Evolutionary conservation across 345 rosid genomes (phyloP).

Genomic region (Euphorbia pulcherrima): DNA sequence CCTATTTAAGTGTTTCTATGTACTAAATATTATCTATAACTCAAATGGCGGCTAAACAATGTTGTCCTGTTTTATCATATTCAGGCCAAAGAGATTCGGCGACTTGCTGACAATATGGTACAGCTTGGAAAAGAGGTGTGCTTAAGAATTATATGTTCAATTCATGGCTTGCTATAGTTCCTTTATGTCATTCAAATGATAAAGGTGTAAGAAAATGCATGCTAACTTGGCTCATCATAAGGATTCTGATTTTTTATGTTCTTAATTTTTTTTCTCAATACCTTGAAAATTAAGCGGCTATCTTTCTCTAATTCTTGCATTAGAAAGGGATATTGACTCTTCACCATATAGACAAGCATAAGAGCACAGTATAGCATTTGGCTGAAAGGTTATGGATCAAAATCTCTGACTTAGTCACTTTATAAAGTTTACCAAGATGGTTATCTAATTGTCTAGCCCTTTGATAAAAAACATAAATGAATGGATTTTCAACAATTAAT

Average conservation of each 20-base stretch:
- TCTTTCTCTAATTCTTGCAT: background rate
- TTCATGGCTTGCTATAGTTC: background rate
- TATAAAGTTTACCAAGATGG: no score
- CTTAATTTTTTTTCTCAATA: background rate
- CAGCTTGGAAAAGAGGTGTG: conserved; percentile 88
- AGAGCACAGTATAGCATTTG: no score
- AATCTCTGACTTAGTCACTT: no score
- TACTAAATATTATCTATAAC: background rate
- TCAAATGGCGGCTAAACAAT: background rate
- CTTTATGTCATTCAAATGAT: background rate
- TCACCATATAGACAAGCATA: no score
- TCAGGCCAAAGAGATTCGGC: conserved; percentile 84
- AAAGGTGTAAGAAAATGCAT: background rate
- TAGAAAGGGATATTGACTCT: no score
- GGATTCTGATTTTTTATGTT: background rate
- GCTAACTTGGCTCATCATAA: background rate
- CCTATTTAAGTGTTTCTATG: background rate
- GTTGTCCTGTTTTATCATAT: conserved; percentile 7
- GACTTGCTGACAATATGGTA: conserved; percentile 90
- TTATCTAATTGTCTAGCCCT: no score
- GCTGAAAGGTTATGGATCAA: no score
- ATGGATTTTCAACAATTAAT: no score
- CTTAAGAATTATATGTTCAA: background rate
- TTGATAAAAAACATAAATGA: no score
- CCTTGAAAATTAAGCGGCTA: no score